Conservation (phyloP, 257 asterid genomes). For the Verbena officinalis region DNA sequence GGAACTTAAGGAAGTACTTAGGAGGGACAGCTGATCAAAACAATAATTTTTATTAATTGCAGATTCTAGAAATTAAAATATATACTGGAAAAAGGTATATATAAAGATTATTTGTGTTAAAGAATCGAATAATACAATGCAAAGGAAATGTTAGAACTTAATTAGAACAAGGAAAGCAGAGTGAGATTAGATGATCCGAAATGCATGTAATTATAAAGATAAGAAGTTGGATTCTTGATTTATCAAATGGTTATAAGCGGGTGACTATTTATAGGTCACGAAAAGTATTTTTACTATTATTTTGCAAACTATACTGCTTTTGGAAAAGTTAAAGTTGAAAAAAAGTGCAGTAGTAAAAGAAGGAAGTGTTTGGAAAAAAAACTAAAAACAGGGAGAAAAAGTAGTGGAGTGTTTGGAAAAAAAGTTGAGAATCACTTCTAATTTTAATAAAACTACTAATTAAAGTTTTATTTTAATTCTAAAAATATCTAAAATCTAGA, state of each 20-base stretch:
- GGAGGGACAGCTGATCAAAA: background rate
- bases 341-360: too few relatives aligned
- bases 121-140: conserved; percentile 10
- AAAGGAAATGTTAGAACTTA: background rate
- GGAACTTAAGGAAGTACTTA: conserved; percentile 1
- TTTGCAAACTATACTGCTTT: too few relatives aligned
- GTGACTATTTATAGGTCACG: background rate
- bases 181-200: background rate
- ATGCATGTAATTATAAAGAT: background rate
- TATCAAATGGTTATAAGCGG: background rate
- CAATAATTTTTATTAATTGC: background rate
- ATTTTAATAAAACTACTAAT: too few relatives aligned
- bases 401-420: too few relatives aligned
- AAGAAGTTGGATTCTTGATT: background rate
- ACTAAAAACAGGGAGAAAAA: too few relatives aligned
- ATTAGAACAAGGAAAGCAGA: background rate
- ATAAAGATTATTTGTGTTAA: conserved; percentile 28
- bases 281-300: too few relatives aligned
- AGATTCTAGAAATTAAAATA: background rate
- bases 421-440: too few relatives aligned
- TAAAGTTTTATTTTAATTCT: too few relatives aligned
- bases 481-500: too few relatives aligned
- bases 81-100: conserved; percentile 18
- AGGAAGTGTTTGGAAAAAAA: too few relatives aligned
- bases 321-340: too few relatives aligned